Evolutionary conservation across 2,329 filamentous ascomycete species (phyloP).

Genomic region (Pseudopithomyces maydicus): DNA sequence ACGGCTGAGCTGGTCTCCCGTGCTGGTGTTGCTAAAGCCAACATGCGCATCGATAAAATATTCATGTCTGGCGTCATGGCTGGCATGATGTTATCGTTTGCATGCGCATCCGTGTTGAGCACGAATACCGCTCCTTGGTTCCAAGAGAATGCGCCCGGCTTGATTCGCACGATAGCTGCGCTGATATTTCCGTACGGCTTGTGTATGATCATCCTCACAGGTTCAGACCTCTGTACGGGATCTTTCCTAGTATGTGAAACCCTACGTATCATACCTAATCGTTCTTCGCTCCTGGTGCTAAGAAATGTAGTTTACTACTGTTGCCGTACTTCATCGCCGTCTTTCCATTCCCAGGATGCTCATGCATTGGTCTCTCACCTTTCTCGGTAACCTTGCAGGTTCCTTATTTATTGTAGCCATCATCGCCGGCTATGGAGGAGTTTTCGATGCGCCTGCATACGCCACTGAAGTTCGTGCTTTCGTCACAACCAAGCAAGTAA

Average conservation of each 20-base stretch:
- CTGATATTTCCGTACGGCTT: slow-evolving; percentile 44
- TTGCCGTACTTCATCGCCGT: slow-evolving; percentile 20
- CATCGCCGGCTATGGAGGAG: slow-evolving; percentile 56
- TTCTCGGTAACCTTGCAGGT: slow-evolving; percentile 56
- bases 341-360: slow-evolving; percentile 44
- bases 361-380: slow-evolving; percentile 53
- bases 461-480: slow-evolving; percentile 21
- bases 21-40: slow-evolving; percentile 57
- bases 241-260: slow-evolving; percentile 22
- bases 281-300: background rate
- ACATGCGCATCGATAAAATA: slow-evolving; percentile 47
- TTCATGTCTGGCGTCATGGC: slow-evolving; percentile 57
- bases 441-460: slow-evolving; percentile 42
- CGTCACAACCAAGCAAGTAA: slow-evolving; percentile 22
- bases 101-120: slow-evolving; percentile 13
- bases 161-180: slow-evolving; percentile 37
- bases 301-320: slow-evolving; percentile 15
- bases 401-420: slow-evolving; percentile 55
- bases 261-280: background rate
- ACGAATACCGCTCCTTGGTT: slow-evolving; percentile 19
- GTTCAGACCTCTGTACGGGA: slow-evolving; percentile 40
- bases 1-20: slow-evolving; percentile 58
- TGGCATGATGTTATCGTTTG: slow-evolving; percentile 59
- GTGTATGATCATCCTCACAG: slow-evolving; percentile 37
- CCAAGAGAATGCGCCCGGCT: slow-evolving; percentile 23